Evolutionary conservation across 768 basidiomycete genomes (phyloP).

Genomic region (Terana coerulea): DNA sequence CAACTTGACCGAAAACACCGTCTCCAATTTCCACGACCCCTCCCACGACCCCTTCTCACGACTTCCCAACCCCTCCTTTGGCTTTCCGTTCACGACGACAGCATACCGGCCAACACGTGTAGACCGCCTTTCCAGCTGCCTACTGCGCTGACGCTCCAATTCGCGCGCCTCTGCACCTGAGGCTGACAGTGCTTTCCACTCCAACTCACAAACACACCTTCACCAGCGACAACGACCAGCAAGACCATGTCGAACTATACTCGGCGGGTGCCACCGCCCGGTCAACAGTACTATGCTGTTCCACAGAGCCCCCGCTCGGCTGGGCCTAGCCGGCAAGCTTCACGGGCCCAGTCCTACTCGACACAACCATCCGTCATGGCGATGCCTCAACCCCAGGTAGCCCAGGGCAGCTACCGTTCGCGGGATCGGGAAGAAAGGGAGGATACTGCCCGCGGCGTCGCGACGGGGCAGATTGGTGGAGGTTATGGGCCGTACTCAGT

Average conservation of each 20-base stretch:
- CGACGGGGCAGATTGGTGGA: slow-evolving; percentile 71
- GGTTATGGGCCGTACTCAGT: slow-evolving; percentile 90
- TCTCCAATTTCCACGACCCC: not conserved
- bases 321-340: slow-evolving; percentile 27
- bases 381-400: slow-evolving; percentile 5
- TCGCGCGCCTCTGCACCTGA: not conserved
- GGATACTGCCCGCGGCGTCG: slow-evolving; percentile 74
- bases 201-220: not conserved
- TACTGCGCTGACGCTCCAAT: not conserved
- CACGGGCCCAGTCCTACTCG: slow-evolving; percentile 12
- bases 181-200: slow-evolving; percentile 7
- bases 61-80: not conserved
- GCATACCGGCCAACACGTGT: not conserved
- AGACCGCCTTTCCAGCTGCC: not conserved
- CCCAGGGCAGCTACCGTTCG: slow-evolving; percentile 9
- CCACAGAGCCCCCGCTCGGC: slow-evolving; percentile 55
- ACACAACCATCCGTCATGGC: slow-evolving; percentile 15
- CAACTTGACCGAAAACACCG: no score
- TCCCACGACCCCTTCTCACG: not conserved
- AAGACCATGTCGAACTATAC: slow-evolving; percentile 32
- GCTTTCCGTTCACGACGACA: not conserved
- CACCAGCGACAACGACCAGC: slow-evolving; percentile 7
- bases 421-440: slow-evolving; percentile 30
- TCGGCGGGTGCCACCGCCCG: slow-evolving; percentile 39
- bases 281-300: slow-evolving; percentile 61